Evolutionary conservation across 768 basidiomycete genomes (phyloP).

Genomic region (Mycena leptocephala): DNA sequence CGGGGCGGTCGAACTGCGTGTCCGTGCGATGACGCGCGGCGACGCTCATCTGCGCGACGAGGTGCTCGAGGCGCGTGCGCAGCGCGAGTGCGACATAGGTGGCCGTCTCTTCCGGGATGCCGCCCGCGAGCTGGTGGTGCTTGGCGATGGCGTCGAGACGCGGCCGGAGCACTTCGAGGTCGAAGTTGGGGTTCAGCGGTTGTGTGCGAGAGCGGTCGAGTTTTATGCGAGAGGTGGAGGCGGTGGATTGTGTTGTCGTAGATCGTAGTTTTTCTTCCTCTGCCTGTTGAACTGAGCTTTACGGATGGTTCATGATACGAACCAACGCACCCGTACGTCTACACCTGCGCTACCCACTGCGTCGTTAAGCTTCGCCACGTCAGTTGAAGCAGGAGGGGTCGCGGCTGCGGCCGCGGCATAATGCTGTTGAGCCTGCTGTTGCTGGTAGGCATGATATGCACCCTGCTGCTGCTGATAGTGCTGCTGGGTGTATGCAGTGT

Average conservation of each 20-base stretch:
- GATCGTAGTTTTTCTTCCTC: conserved; percentile 86
- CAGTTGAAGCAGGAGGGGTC: conserved; percentile 57
- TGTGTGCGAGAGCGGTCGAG: conserved; percentile 90
- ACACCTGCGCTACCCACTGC: conserved; percentile 89
- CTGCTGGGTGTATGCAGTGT: conserved; percentile 13
- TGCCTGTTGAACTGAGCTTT: conserved; percentile 64
- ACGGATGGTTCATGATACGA: background rate
- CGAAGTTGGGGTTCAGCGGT: conserved; percentile 78
- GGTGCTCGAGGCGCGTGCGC: conserved; percentile 80
- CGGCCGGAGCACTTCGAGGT: conserved; percentile 73
- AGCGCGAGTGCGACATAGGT: conserved; percentile 88
- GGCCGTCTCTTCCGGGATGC: conserved; percentile 79
- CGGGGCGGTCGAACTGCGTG: conserved; percentile 77
- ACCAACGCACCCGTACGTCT: conserved; percentile 76
- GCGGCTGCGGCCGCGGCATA: background rate
- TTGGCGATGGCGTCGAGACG: conserved; percentile 80
- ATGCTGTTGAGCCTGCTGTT: conserved; percentile 18
- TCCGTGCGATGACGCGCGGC: conserved; percentile 81
- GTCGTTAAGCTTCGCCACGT: conserved; percentile 85
- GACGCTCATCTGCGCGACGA: conserved; percentile 77
- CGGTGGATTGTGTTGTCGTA: conserved; percentile 71
- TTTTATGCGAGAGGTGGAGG: conserved; percentile 73
- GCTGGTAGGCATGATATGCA: conserved; percentile 16
- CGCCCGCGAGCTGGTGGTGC: conserved; percentile 74
- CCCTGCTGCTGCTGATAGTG: conserved; percentile 18